Conservation (phyloP, 192 early-diverging fungal genomes). For the Dispira simplex region DNA sequence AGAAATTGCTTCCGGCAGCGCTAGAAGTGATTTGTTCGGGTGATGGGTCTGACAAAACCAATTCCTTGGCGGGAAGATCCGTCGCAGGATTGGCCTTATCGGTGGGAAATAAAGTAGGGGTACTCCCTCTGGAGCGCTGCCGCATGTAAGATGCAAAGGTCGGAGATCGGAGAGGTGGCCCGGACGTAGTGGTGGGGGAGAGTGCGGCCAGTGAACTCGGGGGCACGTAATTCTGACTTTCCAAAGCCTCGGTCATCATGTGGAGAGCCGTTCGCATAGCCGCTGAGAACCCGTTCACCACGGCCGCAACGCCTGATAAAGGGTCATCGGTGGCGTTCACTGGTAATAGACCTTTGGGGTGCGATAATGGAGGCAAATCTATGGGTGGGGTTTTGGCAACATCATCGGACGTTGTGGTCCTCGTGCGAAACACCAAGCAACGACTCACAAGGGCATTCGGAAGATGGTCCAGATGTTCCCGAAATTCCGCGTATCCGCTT, state of each 20-base stretch:
- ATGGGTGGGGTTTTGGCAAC: conserved; percentile 7
- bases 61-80: conserved; percentile 4
- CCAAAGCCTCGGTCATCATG: not conserved
- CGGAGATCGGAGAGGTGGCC: not conserved
- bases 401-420: conserved; percentile 16
- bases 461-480: conserved; percentile 13
- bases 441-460: conserved; percentile 22
- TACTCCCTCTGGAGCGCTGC: conserved; percentile 13
- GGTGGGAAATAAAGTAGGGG: conserved; percentile 17
- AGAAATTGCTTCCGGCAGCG: no score
- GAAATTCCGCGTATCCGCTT: conserved; percentile 19
- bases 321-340: not conserved
- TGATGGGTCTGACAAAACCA: not conserved
- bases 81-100: conserved; percentile 13
- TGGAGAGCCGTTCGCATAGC: not conserved
- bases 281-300: not conserved
- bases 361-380: not conserved
- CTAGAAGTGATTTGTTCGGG: conserved; percentile 7
- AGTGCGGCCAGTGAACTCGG: not conserved
- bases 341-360: not conserved
- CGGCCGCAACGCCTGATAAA: not conserved
- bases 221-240: not conserved
- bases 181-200: not conserved
- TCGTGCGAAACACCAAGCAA: conserved; percentile 23
- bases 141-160: conserved; percentile 7